Conservation (phyloP, 2,329 filamentous ascomycete genomes). For the Pseudocercospora fuligena region DNA sequence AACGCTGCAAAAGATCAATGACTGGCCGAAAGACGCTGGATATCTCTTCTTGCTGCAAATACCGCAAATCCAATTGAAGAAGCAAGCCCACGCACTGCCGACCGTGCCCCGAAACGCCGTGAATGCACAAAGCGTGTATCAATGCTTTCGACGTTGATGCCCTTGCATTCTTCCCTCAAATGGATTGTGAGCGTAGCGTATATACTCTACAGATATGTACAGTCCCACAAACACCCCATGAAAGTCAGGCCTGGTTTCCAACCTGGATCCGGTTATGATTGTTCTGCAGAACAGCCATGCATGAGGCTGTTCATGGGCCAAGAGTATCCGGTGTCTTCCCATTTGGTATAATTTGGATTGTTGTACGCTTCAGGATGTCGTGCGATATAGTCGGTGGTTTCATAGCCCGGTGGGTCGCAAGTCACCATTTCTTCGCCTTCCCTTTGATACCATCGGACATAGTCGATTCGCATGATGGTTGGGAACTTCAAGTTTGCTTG, state of each 20-base stretch:
- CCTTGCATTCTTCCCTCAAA: slow-evolving; percentile 6
- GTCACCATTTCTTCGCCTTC: slow-evolving; percentile 53
- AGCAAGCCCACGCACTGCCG: background rate
- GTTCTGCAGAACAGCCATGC: slow-evolving; percentile 40
- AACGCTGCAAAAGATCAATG: slow-evolving; percentile 2
- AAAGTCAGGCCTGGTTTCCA: slow-evolving; percentile 20
- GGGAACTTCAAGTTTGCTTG: slow-evolving; percentile 54
- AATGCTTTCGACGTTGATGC: background rate
- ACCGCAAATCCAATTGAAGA: background rate
- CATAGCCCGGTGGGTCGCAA: slow-evolving; percentile 60
- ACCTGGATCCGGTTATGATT: slow-evolving; percentile 16
- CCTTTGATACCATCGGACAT: slow-evolving; percentile 61
- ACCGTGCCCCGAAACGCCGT: background rate
- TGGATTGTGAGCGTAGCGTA: slow-evolving; percentile 11
- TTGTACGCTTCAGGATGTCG: slow-evolving; percentile 54
- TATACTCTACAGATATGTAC: slow-evolving; percentile 13
- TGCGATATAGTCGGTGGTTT: slow-evolving; percentile 58
- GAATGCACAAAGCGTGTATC: background rate
- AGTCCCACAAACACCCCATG: background rate
- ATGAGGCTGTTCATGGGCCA: slow-evolving; percentile 54
- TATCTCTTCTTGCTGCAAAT: background rate
- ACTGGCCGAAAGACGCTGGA: background rate
- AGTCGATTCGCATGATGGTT: slow-evolving; percentile 59
- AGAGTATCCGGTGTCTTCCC: slow-evolving; percentile 43
- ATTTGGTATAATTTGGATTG: slow-evolving; percentile 57